Percentiles rank a stretch among this genome's conserved stretches.
Conservation (phyloP, 2,329 filamentous ascomycete species). For the Neonectria faginata region DNA sequence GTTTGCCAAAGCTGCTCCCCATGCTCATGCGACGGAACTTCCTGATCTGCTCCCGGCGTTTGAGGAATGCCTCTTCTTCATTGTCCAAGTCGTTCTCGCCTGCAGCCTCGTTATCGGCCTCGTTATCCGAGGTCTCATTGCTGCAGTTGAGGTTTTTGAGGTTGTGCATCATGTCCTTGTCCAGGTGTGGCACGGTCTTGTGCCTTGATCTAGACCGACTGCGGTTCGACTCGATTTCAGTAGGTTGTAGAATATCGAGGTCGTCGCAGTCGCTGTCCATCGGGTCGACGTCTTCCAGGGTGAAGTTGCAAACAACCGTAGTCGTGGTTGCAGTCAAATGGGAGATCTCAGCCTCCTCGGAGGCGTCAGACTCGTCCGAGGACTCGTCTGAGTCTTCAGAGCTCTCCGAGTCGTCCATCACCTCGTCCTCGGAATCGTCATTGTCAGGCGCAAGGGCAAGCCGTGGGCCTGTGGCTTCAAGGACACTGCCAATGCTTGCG, state of each 20-base stretch:
- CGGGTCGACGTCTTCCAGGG: constrained; percentile 61
- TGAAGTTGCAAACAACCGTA: constrained; percentile 48
- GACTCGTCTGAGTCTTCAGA: constrained; percentile 30
- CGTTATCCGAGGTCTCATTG: constrained; percentile 53
- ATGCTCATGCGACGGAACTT: constrained; percentile 61
- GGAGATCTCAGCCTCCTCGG: constrained; percentile 40
- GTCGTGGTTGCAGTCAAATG: constrained; percentile 37
- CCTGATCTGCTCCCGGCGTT: constrained; percentile 56
- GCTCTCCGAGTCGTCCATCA: constrained; percentile 31
- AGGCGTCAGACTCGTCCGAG: constrained; percentile 36
- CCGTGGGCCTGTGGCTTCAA: constrained; percentile 39
- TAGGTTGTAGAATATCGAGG: constrained; percentile 57
- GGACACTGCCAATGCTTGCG: constrained; percentile 45
- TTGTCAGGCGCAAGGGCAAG: constrained; percentile 27
- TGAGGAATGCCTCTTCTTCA: constrained; percentile 56
- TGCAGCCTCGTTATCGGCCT: constrained; percentile 52
- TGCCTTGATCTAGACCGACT: constrained; percentile 56
- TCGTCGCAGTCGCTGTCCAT: constrained; percentile 60
- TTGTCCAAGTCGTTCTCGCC: constrained; percentile 51
- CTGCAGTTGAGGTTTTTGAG: constrained; percentile 61
- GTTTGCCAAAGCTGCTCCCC: constrained; percentile 67
- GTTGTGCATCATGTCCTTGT: constrained; percentile 58
- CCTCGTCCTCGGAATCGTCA: constrained; percentile 33
- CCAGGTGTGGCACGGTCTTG: constrained; percentile 43
- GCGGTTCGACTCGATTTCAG: constrained; percentile 60